phyloP scores from a whole-genome alignment of 2,329 filamentous ascomycete genomes.

The Zymoseptoria crescenta region DNA sequence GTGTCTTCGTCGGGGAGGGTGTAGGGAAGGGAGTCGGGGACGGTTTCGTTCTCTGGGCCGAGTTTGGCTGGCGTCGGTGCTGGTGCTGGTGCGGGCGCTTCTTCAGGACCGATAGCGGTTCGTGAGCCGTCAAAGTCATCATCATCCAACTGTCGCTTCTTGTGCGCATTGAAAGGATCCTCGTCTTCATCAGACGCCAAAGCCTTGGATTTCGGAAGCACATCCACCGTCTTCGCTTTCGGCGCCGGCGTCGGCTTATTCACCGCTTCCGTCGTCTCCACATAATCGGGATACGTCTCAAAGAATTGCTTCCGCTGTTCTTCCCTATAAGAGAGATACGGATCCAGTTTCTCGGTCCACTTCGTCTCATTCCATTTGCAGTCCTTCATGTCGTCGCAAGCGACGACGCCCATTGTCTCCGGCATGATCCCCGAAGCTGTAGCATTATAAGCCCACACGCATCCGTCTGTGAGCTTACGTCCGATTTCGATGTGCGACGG shows the following conservation, averaged over 20 bases:
- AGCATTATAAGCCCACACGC: constrained; percentile 47
- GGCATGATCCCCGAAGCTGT: constrained; percentile 49
- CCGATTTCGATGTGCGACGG: constrained; percentile 44
- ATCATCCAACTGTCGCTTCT: constrained; percentile 10
- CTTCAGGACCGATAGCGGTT: constrained; percentile 1
- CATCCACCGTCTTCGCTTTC: background rate
- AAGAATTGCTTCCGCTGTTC: constrained; percentile 13
- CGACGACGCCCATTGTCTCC: constrained; percentile 38
- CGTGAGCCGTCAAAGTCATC: background rate
- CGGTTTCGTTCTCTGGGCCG: background rate
- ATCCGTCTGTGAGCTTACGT: constrained; percentile 46
- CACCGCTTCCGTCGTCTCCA: background rate
- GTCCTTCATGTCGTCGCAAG: constrained; percentile 34
- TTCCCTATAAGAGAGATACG: constrained; percentile 18
- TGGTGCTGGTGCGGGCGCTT: background rate
- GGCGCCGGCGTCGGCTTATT: background rate
- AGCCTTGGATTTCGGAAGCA: background rate
- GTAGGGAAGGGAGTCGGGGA: background rate
- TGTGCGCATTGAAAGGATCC: background rate
- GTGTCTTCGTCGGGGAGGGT: background rate
- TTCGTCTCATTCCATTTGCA: constrained; percentile 38
- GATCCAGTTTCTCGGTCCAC: constrained; percentile 38
- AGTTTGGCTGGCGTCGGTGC: background rate
- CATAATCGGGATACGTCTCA: constrained; percentile 9
- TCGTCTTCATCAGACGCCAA: constrained; percentile 1